Evolutionary conservation across 176 grass and related monocot species (phyloP).

Genomic region (Typha latifolia): DNA sequence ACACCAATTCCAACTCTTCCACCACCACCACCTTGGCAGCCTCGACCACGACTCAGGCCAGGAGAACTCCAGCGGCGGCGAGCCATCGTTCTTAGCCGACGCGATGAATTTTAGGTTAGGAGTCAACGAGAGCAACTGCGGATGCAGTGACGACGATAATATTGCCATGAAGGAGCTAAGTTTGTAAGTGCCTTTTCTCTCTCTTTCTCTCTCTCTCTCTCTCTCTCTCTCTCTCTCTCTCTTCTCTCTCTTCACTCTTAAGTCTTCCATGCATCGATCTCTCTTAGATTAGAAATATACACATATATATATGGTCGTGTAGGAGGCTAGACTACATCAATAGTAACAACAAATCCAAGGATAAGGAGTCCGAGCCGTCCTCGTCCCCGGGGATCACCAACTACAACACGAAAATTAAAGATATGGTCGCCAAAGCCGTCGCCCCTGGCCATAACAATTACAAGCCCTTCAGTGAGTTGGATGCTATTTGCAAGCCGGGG

Average conservation of each 20-base stretch:
- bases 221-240: neutral
- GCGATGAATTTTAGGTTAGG: slow-evolving; percentile 16
- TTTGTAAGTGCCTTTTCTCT: neutral
- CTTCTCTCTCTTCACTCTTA: neutral
- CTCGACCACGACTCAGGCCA: neutral
- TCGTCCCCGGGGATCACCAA: neutral
- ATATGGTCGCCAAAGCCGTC: neutral
- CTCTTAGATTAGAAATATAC: neutral
- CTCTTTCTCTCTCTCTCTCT: neutral
- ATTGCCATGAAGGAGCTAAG: slow-evolving; percentile 12
- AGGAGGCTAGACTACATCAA: slow-evolving; percentile 16
- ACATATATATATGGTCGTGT: neutral
- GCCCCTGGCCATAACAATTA: slow-evolving; percentile 9
- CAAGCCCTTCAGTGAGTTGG: slow-evolving; percentile 24
- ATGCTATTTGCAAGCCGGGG: slow-evolving; percentile 27
- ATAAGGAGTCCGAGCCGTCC: neutral
- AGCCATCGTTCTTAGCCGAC: neutral
- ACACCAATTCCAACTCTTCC: slow-evolving; percentile 21
- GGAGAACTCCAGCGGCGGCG: slow-evolving; percentile 2
- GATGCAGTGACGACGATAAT: slow-evolving; percentile 7
- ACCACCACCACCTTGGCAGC: neutral
- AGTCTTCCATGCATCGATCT: neutral
- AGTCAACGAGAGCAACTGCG: slow-evolving; percentile 4
- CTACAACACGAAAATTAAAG: slow-evolving; percentile 11
- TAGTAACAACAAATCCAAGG: slow-evolving; percentile 12